These are phyloP conservation scores for Hevea brasiliensis DNA, from an alignment of 345 rosid species.

Conservation along the genomic window DNA sequence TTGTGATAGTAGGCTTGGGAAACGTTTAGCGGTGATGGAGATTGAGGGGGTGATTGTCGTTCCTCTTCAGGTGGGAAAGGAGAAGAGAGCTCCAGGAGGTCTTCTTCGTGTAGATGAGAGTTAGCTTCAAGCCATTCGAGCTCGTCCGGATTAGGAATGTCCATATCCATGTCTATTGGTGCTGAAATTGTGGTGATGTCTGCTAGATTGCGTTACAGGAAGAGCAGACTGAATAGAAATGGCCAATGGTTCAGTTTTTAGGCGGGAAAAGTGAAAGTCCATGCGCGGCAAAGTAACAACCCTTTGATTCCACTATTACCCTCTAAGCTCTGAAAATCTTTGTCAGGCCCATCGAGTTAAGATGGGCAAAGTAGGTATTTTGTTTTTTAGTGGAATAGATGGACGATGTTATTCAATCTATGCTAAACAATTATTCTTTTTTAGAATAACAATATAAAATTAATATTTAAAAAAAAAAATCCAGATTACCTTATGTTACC, in stretches of 20 bases:
- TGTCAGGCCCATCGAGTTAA: too few relatives aligned
- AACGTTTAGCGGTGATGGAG: conserved; percentile 18
- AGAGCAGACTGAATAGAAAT: background rate
- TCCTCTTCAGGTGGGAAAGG: conserved; percentile 30
- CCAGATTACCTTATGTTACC: too few relatives aligned
- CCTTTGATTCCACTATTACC: background rate
- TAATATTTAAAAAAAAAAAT: too few relatives aligned
- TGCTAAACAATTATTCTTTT: too few relatives aligned
- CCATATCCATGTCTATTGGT: conserved; percentile 49
- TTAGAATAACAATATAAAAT: too few relatives aligned
- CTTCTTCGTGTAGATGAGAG: conserved; percentile 50
- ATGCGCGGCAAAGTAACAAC: conserved; percentile 11
- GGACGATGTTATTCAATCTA: too few relatives aligned
- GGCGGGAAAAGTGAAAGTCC: conserved; percentile 27
- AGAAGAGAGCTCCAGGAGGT: conserved; percentile 38
- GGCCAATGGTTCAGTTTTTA: background rate
- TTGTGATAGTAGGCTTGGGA: conserved; percentile 39
- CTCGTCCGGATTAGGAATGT: conserved; percentile 79
- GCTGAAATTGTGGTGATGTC: background rate
- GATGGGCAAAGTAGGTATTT: too few relatives aligned
- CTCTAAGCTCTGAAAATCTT: too few relatives aligned
- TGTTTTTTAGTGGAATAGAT: too few relatives aligned
- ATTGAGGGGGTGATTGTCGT: conserved; percentile 17
- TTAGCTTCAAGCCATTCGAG: conserved; percentile 88
- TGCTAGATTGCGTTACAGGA: background rate